Base-by-base conservation (phyloP, 805 yeast species). In the Naumovozyma baii region DNA sequence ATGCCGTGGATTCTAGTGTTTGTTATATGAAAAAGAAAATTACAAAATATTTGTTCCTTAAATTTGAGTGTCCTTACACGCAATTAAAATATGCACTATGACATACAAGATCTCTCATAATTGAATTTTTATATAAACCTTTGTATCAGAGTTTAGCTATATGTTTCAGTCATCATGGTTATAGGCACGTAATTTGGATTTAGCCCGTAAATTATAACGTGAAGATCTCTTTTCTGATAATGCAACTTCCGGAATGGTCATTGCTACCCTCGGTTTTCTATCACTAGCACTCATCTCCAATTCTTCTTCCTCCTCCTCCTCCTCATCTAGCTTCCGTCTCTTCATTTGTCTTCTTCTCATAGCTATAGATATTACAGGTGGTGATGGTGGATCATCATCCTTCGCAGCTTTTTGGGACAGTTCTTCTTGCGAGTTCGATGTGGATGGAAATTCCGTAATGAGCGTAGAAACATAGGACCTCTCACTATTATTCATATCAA, bases 171-270 rank as follows among this genome's bases (percentile, higher is more conserved):
- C 42, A 14, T 30, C 20, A 18, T 39, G 30, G n/a, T 41, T 31
- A 22, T 35, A 30, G 4, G 50, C 45, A 34, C 54, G 52, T 12
- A 57, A 43, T 39, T 57, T 57, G 4, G 63, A 58, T 45, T 52
- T 55, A 5, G 61, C 57, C 14, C 63, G 49, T 25, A 58, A 39
- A 42, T 58, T 58, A 42, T 58, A 58, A 39, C 57, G 60, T 3
- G 51, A 46, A 1, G 63, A 57, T 30, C 62, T 42, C 31, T 50
- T 55, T 15, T 56, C 62, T 32, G 49, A 43, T 26, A 49, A 55
- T 7, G 61, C 59, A 5, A 50, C 18, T 3, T 41, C 48, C 5
- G 56, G 52, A 10, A 7, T 10, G 26, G 26, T 22, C 26, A 7
- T 22, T 7, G 26, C 10, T 7, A 22, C 10, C 30, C 56, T 47